Evolutionary conservation across 148 eudicot genomes (phyloP).

Genomic region (Fallopia convolvulus): DNA sequence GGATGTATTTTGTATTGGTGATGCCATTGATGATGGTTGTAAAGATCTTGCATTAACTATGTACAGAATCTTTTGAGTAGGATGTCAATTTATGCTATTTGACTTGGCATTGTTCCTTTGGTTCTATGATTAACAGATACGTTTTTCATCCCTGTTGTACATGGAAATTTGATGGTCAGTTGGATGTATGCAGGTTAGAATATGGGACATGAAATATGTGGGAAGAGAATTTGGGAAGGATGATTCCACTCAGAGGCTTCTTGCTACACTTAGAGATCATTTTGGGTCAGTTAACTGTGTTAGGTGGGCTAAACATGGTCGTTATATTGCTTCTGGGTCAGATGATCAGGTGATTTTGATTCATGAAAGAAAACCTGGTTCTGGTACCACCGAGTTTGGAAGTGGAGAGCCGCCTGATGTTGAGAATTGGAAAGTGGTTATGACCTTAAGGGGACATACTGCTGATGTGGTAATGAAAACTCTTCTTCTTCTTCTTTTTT

Average conservation of each 20-base stretch:
- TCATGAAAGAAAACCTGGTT: constrained; percentile 95
- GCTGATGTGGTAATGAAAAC: constrained; percentile 90
- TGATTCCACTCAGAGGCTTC: constrained; percentile 57
- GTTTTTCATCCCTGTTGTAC: background rate
- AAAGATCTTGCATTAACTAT: background rate
- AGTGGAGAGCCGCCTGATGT: constrained; percentile 98
- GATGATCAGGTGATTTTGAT: constrained; percentile 88
- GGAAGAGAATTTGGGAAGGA: constrained; percentile 45
- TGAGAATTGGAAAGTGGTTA: constrained; percentile 90
- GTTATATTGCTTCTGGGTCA: constrained; percentile 88
- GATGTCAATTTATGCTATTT: background rate
- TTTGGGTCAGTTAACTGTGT: constrained; percentile 98
- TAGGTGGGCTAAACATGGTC: constrained; percentile 94
- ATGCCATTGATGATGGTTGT: background rate
- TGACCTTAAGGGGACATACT: constrained; percentile 93
- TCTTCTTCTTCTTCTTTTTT: background rate
- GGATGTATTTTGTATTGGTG: background rate
- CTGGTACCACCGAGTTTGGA: constrained; percentile 96
- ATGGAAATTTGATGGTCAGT: background rate
- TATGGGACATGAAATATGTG: constrained; percentile 83
- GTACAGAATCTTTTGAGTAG: background rate
- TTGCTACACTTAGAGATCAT: constrained; percentile 95
- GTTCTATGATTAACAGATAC: background rate
- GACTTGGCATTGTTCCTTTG: background rate
- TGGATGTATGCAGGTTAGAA: constrained; percentile 55